These are phyloP conservation scores for Pleurotus djamor DNA, from an alignment of 768 basidiomycete species.

Conservation along the genomic window DNA sequence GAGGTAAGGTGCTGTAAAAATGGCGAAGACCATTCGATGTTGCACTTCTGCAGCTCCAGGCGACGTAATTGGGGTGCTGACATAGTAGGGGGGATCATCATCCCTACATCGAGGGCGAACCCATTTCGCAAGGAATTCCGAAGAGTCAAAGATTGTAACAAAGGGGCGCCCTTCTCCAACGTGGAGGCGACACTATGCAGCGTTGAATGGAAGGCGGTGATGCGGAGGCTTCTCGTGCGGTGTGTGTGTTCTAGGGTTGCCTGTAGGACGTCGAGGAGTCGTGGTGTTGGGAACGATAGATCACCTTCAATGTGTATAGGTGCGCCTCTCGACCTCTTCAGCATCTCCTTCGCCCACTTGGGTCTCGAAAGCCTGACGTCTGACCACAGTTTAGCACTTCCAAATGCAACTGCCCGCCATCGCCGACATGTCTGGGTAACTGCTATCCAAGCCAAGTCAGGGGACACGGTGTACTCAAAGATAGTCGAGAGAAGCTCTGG, in stretches of 20 bases:
- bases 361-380: conserved; percentile 27
- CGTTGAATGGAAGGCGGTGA: conserved; percentile 17
- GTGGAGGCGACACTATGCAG: background rate
- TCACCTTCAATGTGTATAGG: conserved; percentile 25
- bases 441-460: conserved; percentile 28
- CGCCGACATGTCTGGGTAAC: conserved; percentile 37
- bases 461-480: conserved; percentile 19
- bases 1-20: conserved; percentile 31
- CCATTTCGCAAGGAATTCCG: conserved; percentile 14
- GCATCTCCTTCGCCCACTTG: conserved; percentile 38
- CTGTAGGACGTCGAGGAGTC: conserved; percentile 22
- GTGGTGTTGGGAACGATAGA: conserved; percentile 21
- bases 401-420: conserved; percentile 43
- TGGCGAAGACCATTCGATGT: conserved; percentile 31
- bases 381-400: conserved; percentile 39
- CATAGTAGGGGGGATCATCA: conserved; percentile 20
- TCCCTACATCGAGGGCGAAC: conserved; percentile 15
- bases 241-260: conserved; percentile 26
- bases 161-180: conserved; percentile 19
- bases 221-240: conserved; percentile 29
- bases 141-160: conserved; percentile 27
- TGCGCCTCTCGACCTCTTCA: conserved; percentile 41
- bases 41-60: conserved; percentile 30
- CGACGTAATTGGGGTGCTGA: conserved; percentile 29
- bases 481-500: conserved; percentile 38